A percentile compares a stretch with the other conserved stretches of the same genome.
phyloP scores from a whole-genome alignment of 257 asterid genomes.

The Lantana camara region DNA sequence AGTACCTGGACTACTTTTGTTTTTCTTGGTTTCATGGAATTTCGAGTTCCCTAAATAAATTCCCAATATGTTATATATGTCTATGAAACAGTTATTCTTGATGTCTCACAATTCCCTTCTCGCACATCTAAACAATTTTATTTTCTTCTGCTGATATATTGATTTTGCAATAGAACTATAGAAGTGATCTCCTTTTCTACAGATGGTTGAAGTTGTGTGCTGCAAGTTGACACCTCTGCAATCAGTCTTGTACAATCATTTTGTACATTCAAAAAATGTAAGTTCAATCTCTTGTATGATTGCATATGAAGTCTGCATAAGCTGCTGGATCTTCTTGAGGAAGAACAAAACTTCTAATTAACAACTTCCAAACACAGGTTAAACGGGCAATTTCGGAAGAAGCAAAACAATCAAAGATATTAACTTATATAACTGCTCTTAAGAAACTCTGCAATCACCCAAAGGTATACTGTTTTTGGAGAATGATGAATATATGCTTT shows the following conservation, averaged over 20 bases:
- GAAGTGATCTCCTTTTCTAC: conserved; percentile 31
- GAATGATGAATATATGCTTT: conserved; percentile 11
- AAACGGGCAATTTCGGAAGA: conserved; percentile 91
- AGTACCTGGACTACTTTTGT: neutral
- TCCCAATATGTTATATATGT: neutral
- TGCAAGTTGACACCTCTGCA: conserved; percentile 95
- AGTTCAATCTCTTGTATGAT: conserved; percentile 22
- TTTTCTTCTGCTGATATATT: conserved; percentile 15
- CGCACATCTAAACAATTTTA: conserved; percentile 7
- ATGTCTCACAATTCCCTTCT: conserved; percentile 4
- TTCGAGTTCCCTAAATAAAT: conserved; percentile 7
- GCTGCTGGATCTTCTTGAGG: conserved; percentile 21
- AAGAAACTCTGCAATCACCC: conserved; percentile 99
- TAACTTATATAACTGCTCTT: conserved; percentile 92
- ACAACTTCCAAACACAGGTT: conserved; percentile 55
- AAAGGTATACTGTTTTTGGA: conserved; percentile 56
- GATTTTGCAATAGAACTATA: conserved; percentile 17
- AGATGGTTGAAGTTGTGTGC: conserved; percentile 93
- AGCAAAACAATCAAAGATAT: conserved; percentile 71
- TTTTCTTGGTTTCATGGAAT: neutral
- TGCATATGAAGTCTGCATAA: conserved; percentile 20
- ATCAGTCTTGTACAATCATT: conserved; percentile 77
- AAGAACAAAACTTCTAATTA: conserved; percentile 23
- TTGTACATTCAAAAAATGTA: conserved; percentile 97
- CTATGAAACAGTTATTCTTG: neutral